phyloP scores from a whole-genome alignment of 345 rosid species.

The Gossypioides kirkii region DNA sequence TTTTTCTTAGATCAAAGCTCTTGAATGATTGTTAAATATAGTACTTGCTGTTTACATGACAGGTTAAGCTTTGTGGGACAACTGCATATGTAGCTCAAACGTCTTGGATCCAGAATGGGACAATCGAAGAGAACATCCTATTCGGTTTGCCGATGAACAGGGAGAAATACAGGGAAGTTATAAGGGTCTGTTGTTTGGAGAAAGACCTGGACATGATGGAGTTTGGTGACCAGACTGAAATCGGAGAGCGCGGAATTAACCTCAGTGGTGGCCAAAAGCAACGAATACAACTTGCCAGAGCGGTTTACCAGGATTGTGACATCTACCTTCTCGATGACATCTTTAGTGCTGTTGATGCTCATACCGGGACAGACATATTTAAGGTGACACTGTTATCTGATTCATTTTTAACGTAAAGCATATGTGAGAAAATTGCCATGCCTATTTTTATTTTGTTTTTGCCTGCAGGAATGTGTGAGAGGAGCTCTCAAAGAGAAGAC shows the following conservation, averaged over 20 bases:
- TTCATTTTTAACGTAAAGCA: slow-evolving; percentile 1
- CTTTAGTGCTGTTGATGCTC: slow-evolving; percentile 96
- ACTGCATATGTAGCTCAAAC: slow-evolving; percentile 93
- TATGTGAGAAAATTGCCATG: neutral
- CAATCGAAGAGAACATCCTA: slow-evolving; percentile 77
- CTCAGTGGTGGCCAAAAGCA: slow-evolving; percentile 99
- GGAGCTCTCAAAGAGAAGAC: slow-evolving; percentile 85
- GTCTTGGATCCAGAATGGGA: slow-evolving; percentile 92
- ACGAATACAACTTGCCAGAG: slow-evolving; percentile 89
- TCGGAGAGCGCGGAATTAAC: slow-evolving; percentile 95
- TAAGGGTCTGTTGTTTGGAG: slow-evolving; percentile 72
- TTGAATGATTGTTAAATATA: neutral
- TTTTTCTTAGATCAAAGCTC: too few species aligned
- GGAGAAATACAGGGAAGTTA: slow-evolving; percentile 52
- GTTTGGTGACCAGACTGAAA: slow-evolving; percentile 88
- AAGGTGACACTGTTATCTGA: slow-evolving; percentile 44
- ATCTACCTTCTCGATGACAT: slow-evolving; percentile 90
- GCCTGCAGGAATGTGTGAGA: slow-evolving; percentile 73
- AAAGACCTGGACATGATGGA: slow-evolving; percentile 96
- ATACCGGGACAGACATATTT: slow-evolving; percentile 87
- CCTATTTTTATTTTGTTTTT: slow-evolving; percentile 10
- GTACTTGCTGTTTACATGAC: slow-evolving; percentile 10
- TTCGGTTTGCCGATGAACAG: slow-evolving; percentile 76
- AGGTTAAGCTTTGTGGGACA: slow-evolving; percentile 78
- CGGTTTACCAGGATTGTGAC: slow-evolving; percentile 86